Conservation (phyloP, 352 stramenopile species). For the Peronosclerospora sorghi region DNA sequence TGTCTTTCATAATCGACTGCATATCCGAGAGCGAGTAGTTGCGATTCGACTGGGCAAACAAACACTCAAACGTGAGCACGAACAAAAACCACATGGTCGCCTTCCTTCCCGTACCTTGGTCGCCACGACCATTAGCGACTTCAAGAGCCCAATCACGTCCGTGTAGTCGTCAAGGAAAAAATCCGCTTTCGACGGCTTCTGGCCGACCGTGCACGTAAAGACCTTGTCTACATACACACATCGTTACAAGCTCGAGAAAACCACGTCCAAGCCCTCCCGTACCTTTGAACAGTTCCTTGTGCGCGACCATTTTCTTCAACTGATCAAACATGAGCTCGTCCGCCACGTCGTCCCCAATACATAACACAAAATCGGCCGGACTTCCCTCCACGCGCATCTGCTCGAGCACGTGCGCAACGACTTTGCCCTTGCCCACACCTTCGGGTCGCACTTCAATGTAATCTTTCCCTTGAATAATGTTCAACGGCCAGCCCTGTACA, state of each 20-base stretch:
- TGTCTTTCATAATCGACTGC: slow-evolving; percentile 61
- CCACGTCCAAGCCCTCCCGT: background rate
- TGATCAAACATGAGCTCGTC: slow-evolving; percentile 96
- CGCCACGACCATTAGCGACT: slow-evolving; percentile 56
- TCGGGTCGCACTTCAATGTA: slow-evolving; percentile 97
- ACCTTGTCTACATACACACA: slow-evolving; percentile 48
- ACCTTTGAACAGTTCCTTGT: slow-evolving; percentile 37
- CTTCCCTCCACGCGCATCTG: slow-evolving; percentile 51
- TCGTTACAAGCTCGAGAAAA: slow-evolving; percentile 1
- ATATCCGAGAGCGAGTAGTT: slow-evolving; percentile 81
- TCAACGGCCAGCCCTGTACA: slow-evolving; percentile 52
- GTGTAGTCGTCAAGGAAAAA: slow-evolving; percentile 95
- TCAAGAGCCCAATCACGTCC: slow-evolving; percentile 89
- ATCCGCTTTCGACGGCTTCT: slow-evolving; percentile 94
- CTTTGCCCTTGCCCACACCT: slow-evolving; percentile 95
- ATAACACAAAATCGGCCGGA: slow-evolving; percentile 93
- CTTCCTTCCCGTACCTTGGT: slow-evolving; percentile 42
- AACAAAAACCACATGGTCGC: background rate
- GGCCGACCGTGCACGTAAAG: slow-evolving; percentile 95
- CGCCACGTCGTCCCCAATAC: slow-evolving; percentile 95
- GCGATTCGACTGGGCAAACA: slow-evolving; percentile 45
- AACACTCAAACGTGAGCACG: background rate
- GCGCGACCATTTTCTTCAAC: slow-evolving; percentile 39
- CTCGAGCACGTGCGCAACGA: slow-evolving; percentile 89
- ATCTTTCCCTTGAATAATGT: slow-evolving; percentile 84